Conservation (phyloP, 495 filamentous ascomycete species). For the Chaetomium tenue region DNA sequence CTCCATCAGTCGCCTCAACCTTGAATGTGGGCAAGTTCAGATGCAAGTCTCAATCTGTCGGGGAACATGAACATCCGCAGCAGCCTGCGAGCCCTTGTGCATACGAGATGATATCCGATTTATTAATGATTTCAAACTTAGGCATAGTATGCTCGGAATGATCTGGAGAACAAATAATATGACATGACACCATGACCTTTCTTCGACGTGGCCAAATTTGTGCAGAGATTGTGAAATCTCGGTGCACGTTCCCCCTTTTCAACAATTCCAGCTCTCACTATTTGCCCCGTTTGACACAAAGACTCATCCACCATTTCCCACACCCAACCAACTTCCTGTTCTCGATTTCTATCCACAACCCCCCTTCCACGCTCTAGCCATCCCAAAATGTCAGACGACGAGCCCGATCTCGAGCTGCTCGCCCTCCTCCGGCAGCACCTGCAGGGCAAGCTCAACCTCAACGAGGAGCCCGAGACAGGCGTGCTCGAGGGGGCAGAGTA, state of each 20-base stretch:
- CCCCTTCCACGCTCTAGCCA: background rate
- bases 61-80: background rate
- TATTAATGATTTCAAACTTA: background rate
- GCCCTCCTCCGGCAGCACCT: constrained; percentile 82
- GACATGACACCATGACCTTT: background rate
- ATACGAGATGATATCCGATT: background rate
- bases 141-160: too few relatives aligned
- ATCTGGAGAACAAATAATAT: background rate
- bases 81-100: background rate
- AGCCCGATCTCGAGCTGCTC: constrained; percentile 82
- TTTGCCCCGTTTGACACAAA: background rate
- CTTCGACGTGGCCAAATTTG: background rate
- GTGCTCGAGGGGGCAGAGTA: constrained; percentile 81
- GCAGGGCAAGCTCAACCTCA: constrained; percentile 48
- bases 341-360: background rate
- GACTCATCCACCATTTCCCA: background rate
- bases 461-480: constrained; percentile 65
- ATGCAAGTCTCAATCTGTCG: background rate
- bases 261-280: background rate
- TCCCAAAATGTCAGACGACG: constrained; percentile 76
- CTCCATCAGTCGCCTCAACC: background rate
- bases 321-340: background rate
- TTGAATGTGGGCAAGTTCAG: background rate
- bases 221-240: background rate
- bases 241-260: constrained; percentile 15